phyloP scores from a whole-genome alignment of 2,329 filamentous ascomycete genomes.

The Aspergillus latus region DNA sequence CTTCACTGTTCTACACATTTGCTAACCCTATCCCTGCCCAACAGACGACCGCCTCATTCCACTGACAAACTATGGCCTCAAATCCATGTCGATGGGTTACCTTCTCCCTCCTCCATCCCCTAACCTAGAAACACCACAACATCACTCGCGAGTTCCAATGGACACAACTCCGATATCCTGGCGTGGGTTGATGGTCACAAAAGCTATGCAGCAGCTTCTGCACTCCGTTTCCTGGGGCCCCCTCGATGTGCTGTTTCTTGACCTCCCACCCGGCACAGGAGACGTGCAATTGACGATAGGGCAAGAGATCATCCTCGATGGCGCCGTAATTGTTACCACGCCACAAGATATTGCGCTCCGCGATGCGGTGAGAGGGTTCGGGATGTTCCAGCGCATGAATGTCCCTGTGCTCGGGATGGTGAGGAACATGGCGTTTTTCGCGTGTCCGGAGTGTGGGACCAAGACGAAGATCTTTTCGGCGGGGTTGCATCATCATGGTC shows the following conservation, averaged over 20 bases:
- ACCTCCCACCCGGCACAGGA: conserved; percentile 90
- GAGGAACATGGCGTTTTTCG: conserved; percentile 86
- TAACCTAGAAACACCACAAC: not conserved
- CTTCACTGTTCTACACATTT: not conserved
- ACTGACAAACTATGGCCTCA: conserved; percentile 89
- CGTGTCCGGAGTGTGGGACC: conserved; percentile 74
- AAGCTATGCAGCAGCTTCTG: conserved; percentile 89
- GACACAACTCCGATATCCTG: conserved; percentile 77
- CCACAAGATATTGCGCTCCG: conserved; percentile 90
- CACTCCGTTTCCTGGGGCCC: conserved; percentile 94
- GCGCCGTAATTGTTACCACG: conserved; percentile 81
- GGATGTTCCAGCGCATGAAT: conserved; percentile 85
- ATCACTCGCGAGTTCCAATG: conserved; percentile 38
- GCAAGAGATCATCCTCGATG: conserved; percentile 90
- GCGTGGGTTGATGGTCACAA: conserved; percentile 97
- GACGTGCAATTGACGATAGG: conserved; percentile 97
- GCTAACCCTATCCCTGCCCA: not conserved
- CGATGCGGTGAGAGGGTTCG: conserved; percentile 87
- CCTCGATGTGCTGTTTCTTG: conserved; percentile 83
- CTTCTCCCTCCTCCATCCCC: conserved; percentile 20
- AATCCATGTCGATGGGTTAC: conserved; percentile 94
- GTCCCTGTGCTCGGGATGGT: conserved; percentile 80
- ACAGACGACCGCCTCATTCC: conserved; percentile 66
- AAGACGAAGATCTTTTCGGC: conserved; percentile 72
- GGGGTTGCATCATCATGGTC: conserved; percentile 24